phyloP scores from a whole-genome alignment of 2,329 filamentous ascomycete genomes.

The Venturiaceae sp. region DNA sequence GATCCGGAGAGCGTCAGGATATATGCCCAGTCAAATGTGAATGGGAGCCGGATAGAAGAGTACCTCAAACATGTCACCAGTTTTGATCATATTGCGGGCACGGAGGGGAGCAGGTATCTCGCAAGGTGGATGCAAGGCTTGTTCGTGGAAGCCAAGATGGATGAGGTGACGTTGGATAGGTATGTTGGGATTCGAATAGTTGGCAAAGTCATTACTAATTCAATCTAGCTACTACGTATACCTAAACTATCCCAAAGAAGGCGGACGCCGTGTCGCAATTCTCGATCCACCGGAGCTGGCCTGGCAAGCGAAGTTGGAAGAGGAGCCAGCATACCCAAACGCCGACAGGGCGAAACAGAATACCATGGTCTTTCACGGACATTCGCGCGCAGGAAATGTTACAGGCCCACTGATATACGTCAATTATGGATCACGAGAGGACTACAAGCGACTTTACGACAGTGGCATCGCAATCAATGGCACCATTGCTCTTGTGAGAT shows the following conservation, averaged over 20 bases:
- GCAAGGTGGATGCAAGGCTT: slow-evolving; percentile 75
- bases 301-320: slow-evolving; percentile 80
- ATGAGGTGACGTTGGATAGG: slow-evolving; percentile 65
- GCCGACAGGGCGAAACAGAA: background rate
- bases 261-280: slow-evolving; percentile 73
- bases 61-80: slow-evolving; percentile 68
- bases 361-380: slow-evolving; percentile 61
- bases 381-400: slow-evolving; percentile 79
- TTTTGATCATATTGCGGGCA: slow-evolving; percentile 89
- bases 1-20: slow-evolving; percentile 73
- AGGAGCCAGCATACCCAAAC: slow-evolving; percentile 52
- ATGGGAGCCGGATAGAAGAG: slow-evolving; percentile 52
- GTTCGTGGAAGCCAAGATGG: slow-evolving; percentile 63
- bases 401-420: slow-evolving; percentile 82
- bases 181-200: slow-evolving; percentile 18
- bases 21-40: slow-evolving; percentile 64
- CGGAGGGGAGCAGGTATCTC: slow-evolving; percentile 79
- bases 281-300: slow-evolving; percentile 56
- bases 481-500: slow-evolving; percentile 74
- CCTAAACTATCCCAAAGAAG: slow-evolving; percentile 75
- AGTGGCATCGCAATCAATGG: slow-evolving; percentile 65
- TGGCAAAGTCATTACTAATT: slow-evolving; percentile 12
- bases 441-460: slow-evolving; percentile 66
- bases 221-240: slow-evolving; percentile 61
- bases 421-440: slow-evolving; percentile 79